These are phyloP conservation scores for Lipomyces kockii DNA, from an alignment of 805 yeast genomes.

Conservation along the genomic window DNA sequence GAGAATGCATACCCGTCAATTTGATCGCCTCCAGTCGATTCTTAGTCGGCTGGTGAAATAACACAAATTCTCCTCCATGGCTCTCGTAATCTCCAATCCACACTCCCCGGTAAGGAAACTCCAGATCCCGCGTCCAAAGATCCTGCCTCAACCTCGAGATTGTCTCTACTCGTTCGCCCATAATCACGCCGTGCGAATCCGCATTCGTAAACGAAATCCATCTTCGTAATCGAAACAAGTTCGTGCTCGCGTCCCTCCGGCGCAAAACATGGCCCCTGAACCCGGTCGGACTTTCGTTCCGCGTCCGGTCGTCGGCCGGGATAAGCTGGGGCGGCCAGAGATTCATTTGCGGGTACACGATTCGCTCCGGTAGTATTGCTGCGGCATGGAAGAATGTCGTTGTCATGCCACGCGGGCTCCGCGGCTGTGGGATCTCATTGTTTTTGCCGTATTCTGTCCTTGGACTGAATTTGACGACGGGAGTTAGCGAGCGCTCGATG, in stretches of 20 bases:
- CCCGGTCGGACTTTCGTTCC: constrained; percentile 36
- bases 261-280: constrained; percentile 34
- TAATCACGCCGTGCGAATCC: constrained; percentile 12
- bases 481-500: constrained; percentile 20
- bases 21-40: constrained; percentile 41
- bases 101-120: constrained; percentile 40
- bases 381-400: constrained; percentile 33
- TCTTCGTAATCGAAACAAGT: constrained; percentile 35
- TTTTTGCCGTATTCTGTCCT: constrained; percentile 27
- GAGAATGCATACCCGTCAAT: constrained; percentile 31
- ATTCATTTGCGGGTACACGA: constrained; percentile 38
- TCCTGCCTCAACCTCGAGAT: constrained; percentile 32
- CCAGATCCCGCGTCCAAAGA: constrained; percentile 14
- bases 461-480: constrained; percentile 24
- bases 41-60: constrained; percentile 39
- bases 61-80: constrained; percentile 36
- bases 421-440: constrained; percentile 22
- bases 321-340: constrained; percentile 38
- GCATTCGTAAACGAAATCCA: constrained; percentile 26
- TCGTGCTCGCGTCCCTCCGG: constrained; percentile 26
- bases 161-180: constrained; percentile 40
- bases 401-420: constrained; percentile 23
- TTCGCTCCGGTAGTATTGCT: constrained; percentile 33
- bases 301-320: constrained; percentile 38
- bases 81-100: constrained; percentile 40